Percentiles rank a stretch among this genome's conserved stretches.
These are phyloP conservation scores for Cytospora piceae DNA, from an alignment of 2,329 filamentous ascomycete genomes.

Conservation along the genomic window DNA sequence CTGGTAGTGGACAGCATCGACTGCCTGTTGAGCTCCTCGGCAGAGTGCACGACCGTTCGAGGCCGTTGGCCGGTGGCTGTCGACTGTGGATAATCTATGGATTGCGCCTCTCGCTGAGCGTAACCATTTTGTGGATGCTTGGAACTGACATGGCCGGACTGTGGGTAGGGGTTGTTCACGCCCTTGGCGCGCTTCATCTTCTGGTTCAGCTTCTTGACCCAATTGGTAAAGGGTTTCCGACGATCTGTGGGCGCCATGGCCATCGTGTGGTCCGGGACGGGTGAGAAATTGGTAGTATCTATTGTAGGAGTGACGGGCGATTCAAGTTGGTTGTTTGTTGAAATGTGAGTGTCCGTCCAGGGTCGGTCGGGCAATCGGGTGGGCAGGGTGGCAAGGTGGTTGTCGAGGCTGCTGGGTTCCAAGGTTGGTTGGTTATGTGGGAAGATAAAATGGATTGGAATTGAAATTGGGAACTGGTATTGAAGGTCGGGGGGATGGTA, in stretches of 20 bases:
- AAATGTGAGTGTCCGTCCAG: neutral
- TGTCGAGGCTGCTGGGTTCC: neutral
- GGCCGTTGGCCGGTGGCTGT: constrained; percentile 29
- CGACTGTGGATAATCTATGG: constrained; percentile 27
- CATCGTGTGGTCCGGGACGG: constrained; percentile 19
- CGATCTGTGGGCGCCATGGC: constrained; percentile 52
- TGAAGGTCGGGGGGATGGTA: constrained; percentile 4
- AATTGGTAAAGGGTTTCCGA: constrained; percentile 84
- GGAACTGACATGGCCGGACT: constrained; percentile 65
- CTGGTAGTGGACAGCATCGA: constrained; percentile 25
- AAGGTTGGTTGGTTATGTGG: constrained; percentile 2
- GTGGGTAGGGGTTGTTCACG: constrained; percentile 90
- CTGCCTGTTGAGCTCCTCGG: constrained; percentile 29
- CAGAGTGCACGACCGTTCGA: constrained; percentile 23
- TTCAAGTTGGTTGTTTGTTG: constrained; percentile 32
- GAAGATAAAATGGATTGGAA: neutral
- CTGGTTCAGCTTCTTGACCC: constrained; percentile 85
- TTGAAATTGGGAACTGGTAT: constrained; percentile 7
- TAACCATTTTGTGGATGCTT: constrained; percentile 34
- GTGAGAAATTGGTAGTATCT: neutral
- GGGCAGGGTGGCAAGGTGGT: constrained; percentile 2
- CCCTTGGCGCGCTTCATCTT: constrained; percentile 64
- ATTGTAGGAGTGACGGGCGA: constrained; percentile 21
- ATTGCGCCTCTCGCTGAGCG: constrained; percentile 30
- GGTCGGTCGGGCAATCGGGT: constrained; percentile 8